Conservation (phyloP, 2,329 filamentous ascomycete species). For the Byssoonygena ceratinophila region DNA sequence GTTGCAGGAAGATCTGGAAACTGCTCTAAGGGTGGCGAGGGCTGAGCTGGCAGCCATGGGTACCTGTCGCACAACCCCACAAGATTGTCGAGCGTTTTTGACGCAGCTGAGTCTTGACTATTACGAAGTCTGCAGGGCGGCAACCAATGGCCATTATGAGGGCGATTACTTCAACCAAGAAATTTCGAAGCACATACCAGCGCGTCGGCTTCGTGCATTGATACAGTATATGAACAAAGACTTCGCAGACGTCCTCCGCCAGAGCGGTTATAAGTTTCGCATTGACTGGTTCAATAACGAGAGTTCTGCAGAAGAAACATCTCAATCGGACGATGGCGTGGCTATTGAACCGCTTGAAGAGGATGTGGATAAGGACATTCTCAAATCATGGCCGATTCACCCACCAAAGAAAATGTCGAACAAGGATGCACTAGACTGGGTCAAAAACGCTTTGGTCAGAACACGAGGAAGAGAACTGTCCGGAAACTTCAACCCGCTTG, state of each 20-base stretch:
- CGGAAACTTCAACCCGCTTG: constrained; percentile 32
- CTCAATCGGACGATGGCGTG: too few species aligned
- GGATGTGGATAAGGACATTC: too few species aligned
- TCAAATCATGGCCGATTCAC: too few species aligned
- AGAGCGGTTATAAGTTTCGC: neutral
- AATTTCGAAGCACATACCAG: neutral
- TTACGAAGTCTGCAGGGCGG: constrained; percentile 27
- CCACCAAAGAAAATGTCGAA: too few species aligned
- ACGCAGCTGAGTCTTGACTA: constrained; percentile 31
- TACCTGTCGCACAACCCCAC: constrained; percentile 13
- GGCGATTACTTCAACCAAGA: constrained; percentile 24
- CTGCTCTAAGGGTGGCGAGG: neutral
- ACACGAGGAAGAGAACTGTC: constrained; percentile 24
- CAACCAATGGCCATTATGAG: constrained; percentile 27
- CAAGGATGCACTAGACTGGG: too few species aligned
- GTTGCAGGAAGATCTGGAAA: constrained; percentile 9
- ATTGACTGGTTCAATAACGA: too few species aligned
- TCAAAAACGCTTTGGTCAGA: neutral
- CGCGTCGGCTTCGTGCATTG: constrained; percentile 6
- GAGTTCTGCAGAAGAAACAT: neutral
- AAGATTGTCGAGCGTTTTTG: constrained; percentile 41
- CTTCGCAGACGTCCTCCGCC: constrained; percentile 5
- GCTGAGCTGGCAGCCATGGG: constrained; percentile 34
- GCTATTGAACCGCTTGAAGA: too few species aligned
- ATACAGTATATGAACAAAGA: constrained; percentile 7